phyloP scores from a whole-genome alignment of 1,139 yeast genomes.

The Tardiomyces blankii region DNA sequence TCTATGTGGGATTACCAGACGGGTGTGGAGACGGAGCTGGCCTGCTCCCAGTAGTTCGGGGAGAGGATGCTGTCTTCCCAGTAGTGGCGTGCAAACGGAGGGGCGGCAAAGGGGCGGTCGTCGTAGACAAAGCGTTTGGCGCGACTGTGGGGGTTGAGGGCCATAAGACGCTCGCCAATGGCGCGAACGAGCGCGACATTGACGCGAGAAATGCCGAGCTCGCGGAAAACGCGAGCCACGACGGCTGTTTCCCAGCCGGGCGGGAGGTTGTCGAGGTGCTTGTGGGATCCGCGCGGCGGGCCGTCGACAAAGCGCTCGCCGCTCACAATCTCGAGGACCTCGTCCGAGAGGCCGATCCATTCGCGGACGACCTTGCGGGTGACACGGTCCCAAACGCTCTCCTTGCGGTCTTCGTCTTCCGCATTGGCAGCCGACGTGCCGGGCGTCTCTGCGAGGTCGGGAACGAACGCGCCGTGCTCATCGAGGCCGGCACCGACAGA shows the following conservation, averaged over 20 bases:
- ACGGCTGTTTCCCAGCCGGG: slow-evolving; percentile 5
- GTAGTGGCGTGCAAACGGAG: slow-evolving; percentile 3
- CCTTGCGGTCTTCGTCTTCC: not conserved
- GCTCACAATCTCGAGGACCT: slow-evolving; percentile 20
- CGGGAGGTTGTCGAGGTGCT: slow-evolving; percentile 2
- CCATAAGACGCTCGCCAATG: not conserved
- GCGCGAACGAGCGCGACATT: not conserved
- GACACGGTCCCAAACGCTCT: slow-evolving; percentile 3
- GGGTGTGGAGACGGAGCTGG: slow-evolving; percentile 10
- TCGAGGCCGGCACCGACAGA: not conserved
- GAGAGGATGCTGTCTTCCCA: slow-evolving; percentile 11
- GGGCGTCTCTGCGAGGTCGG: not conserved
- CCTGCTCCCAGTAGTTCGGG: slow-evolving; percentile 10
- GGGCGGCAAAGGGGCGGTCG: not conserved
- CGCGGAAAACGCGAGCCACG: slow-evolving; percentile 3
- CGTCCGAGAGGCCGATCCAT: slow-evolving; percentile 22
- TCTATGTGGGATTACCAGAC: slow-evolving; percentile 8
- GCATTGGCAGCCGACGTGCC: not conserved
- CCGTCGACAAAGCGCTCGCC: not conserved
- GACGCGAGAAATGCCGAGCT: slow-evolving; percentile 3
- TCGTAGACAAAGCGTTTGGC: not conserved
- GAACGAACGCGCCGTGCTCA: slow-evolving; percentile 1
- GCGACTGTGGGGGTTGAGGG: not conserved
- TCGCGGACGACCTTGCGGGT: slow-evolving; percentile 3
- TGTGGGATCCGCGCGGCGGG: slow-evolving; percentile 1